phyloP scores from a whole-genome alignment of 2,329 filamentous ascomycete genomes.

The Aspergillus fumigatiaffinis region DNA sequence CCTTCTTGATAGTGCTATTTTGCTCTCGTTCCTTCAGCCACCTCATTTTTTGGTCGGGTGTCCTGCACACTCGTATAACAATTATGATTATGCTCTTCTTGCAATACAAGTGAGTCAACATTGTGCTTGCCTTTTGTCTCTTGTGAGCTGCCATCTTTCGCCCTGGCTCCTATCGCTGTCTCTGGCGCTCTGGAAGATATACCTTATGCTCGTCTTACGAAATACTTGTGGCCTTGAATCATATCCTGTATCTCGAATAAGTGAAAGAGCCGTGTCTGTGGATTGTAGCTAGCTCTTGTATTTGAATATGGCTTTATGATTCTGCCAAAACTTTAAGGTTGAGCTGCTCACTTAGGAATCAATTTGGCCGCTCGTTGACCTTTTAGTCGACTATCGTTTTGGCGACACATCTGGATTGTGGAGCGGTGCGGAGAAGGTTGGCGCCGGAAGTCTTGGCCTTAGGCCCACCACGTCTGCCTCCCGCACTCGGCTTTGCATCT shows the following conservation, averaged over 20 bases:
- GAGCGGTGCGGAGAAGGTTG: not conserved
- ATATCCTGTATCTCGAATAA: not conserved
- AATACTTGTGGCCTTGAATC: not conserved
- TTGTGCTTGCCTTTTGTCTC: not conserved
- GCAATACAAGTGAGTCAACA: not conserved
- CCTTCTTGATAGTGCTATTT: constrained; percentile 20
- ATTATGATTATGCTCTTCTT: not conserved
- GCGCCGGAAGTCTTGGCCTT: not conserved
- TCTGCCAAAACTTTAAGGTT: not conserved
- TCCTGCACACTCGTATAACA: not conserved
- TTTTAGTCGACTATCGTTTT: not conserved
- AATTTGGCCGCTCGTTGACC: not conserved
- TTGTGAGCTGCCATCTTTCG: constrained; percentile 7
- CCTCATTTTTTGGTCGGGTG: constrained; percentile 7
- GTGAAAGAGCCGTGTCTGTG: not conserved
- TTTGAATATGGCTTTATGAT: not conserved
- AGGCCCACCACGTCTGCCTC: not conserved
- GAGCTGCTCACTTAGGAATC: not conserved
- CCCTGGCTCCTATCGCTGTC: constrained; percentile 6
- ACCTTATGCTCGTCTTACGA: constrained; percentile 20
- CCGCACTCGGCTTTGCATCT: not conserved
- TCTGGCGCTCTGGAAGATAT: constrained; percentile 24
- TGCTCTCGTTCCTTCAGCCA: constrained; percentile 9
- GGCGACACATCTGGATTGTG: not conserved
- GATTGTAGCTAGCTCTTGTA: not conserved